Evolutionary conservation across 2,329 filamentous ascomycete species (phyloP).

Genomic region (Cordyceps tenuipes): DNA sequence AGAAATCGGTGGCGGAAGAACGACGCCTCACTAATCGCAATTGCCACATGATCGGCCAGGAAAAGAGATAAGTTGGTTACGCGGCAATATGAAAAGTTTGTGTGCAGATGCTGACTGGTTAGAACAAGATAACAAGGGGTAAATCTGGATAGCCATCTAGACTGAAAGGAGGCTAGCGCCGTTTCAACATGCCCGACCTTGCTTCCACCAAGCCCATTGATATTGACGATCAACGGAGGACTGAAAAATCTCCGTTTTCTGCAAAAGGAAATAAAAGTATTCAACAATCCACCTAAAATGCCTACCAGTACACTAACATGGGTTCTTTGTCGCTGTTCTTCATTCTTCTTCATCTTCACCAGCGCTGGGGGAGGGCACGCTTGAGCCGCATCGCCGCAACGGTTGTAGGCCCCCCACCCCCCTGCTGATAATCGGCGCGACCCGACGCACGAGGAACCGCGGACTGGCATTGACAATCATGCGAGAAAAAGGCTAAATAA

Average conservation of each 20-base stretch:
- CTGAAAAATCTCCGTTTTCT: not conserved
- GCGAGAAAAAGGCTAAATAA: not conserved
- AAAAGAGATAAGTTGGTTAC: too few relatives aligned
- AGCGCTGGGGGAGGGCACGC: too few relatives aligned
- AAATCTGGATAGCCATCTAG: not conserved
- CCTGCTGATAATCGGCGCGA: not conserved
- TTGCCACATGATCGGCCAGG: too few relatives aligned
- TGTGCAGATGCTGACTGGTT: not conserved
- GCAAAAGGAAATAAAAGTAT: not conserved
- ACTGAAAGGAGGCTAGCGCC: not conserved
- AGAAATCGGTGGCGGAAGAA: not conserved
- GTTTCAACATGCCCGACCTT: conserved; percentile 1
- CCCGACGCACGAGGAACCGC: not conserved
- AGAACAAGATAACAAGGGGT: conserved; percentile 6
- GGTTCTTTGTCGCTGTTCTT: too few relatives aligned
- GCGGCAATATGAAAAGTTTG: too few relatives aligned
- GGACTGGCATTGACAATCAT: not conserved
- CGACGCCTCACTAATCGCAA: not conserved
- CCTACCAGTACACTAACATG: too few relatives aligned
- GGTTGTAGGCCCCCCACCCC: too few relatives aligned
- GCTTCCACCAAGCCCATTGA: not conserved
- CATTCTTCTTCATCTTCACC: too few relatives aligned
- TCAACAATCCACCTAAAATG: too few relatives aligned
- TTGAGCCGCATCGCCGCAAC: too few relatives aligned
- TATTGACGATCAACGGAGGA: too few relatives aligned